phyloP scores from a whole-genome alignment of 2,329 filamentous ascomycete species.

The Xylariaceae sp. region DNA sequence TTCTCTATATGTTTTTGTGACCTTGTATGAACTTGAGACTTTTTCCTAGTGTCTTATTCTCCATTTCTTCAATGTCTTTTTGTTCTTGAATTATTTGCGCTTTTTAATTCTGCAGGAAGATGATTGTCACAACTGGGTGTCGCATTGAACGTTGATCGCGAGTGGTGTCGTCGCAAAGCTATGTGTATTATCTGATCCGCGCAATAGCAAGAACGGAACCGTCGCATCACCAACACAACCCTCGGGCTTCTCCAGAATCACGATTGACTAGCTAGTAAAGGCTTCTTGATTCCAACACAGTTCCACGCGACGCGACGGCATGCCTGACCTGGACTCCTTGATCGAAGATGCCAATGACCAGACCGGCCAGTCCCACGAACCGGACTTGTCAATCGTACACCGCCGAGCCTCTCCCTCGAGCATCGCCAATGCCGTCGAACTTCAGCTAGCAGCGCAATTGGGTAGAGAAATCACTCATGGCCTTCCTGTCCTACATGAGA shows the following conservation, averaged over 20 bases:
- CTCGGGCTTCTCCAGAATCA: not conserved
- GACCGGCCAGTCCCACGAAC: slow-evolving; percentile 13
- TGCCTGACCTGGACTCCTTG: slow-evolving; percentile 29
- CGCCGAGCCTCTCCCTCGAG: slow-evolving; percentile 41
- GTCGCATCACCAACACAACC: not conserved
- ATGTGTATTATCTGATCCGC: not conserved
- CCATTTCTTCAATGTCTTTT: no score
- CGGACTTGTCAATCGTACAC: slow-evolving; percentile 33
- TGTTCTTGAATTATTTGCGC: no score
- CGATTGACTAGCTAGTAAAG: not conserved
- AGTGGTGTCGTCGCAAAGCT: no score
- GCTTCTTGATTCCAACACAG: not conserved
- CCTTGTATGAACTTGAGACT: no score
- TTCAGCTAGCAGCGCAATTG: slow-evolving; percentile 56
- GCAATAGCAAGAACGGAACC: not conserved
- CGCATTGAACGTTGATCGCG: no score
- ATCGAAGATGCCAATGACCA: slow-evolving; percentile 25
- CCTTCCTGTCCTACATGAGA: slow-evolving; percentile 44
- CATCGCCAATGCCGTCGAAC: slow-evolving; percentile 47
- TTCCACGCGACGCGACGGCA: slow-evolving; percentile 10
- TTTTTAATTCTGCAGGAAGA: no score
- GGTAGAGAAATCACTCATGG: slow-evolving; percentile 52
- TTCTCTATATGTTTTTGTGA: no score
- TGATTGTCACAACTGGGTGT: no score
- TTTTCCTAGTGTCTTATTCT: no score